A percentile compares a stretch with the other conserved stretches of the same genome.
Evolutionary conservation across 2,329 filamentous ascomycete genomes (phyloP).

Genomic region (Fusarium fracticaudum): DNA sequence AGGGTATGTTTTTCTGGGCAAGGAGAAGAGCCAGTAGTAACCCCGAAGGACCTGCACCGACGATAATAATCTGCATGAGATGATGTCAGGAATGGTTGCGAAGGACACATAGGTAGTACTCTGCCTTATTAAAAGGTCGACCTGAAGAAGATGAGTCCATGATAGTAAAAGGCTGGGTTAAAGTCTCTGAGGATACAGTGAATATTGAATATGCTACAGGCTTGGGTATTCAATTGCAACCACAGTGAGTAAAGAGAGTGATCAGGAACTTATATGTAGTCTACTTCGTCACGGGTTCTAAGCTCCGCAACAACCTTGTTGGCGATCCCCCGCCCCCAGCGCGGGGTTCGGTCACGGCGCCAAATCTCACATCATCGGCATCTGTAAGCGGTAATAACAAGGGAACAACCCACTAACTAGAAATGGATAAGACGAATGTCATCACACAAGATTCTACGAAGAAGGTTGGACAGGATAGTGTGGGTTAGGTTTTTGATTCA

Average conservation of each 20-base stretch:
- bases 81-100: background rate
- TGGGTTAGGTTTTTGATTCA: background rate
- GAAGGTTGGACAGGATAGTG: background rate
- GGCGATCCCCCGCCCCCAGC: background rate
- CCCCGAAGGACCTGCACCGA: background rate
- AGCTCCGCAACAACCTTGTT: background rate
- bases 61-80: background rate
- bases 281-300: background rate
- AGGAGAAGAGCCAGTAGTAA: background rate
- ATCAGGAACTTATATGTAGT: background rate
- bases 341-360: background rate
- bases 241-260: background rate
- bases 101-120: fast-evolving
- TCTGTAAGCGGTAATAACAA: background rate
- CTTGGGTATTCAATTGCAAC: background rate
- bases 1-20: background rate
- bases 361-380: background rate
- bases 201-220: fast-evolving
- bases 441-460: background rate
- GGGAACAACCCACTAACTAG: background rate
- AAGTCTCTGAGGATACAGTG: fast-evolving
- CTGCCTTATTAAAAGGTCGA: background rate
- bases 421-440: background rate
- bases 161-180: background rate
- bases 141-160: background rate